A percentile compares a stretch with the other conserved stretches of the same genome.
phyloP scores from a whole-genome alignment of 1,139 yeast species.

The Diutina ranongensis region DNA sequence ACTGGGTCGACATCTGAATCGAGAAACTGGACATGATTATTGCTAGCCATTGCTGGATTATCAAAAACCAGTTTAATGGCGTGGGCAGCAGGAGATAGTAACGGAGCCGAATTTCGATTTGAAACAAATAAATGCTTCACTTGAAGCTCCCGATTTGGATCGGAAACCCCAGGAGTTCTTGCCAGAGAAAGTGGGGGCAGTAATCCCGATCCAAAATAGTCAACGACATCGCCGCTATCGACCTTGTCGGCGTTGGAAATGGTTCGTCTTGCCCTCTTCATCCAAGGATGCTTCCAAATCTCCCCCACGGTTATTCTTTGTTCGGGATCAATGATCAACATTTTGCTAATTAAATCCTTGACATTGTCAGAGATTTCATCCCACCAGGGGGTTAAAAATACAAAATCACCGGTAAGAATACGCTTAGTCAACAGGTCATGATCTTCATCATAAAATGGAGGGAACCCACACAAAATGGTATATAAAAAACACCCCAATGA shows the following conservation, averaged over 20 bases:
- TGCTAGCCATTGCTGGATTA: constrained; percentile 29
- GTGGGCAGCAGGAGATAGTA: constrained; percentile 16
- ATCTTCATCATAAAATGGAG: constrained; percentile 89
- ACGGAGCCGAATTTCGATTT: background rate
- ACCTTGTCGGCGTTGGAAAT: background rate
- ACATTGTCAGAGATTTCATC: constrained; percentile 80
- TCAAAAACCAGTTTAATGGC: constrained; percentile 37
- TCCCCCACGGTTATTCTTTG: constrained; percentile 61
- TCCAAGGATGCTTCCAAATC: constrained; percentile 48
- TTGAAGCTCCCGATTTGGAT: background rate
- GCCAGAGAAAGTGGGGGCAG: background rate
- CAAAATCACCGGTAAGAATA: constrained; percentile 73
- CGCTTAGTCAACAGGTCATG: constrained; percentile 72
- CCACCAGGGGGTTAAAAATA: constrained; percentile 93
- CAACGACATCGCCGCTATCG: background rate
- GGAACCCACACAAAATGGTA: constrained; percentile 87
- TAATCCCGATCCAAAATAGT: background rate
- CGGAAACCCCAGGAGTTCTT: constrained; percentile 2
- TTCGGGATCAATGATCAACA: constrained; percentile 73
- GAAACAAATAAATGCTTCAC: constrained; percentile 1
- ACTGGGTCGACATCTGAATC: too few relatives aligned
- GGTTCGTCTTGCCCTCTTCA: constrained; percentile 9
- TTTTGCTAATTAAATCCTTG: constrained; percentile 45
- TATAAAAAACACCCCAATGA: constrained; percentile 89
- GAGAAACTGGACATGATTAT: constrained; percentile 14